These are phyloP conservation scores for Rhododendron henanense DNA, from an alignment of 148 eudicot species.

Conservation along the genomic window DNA sequence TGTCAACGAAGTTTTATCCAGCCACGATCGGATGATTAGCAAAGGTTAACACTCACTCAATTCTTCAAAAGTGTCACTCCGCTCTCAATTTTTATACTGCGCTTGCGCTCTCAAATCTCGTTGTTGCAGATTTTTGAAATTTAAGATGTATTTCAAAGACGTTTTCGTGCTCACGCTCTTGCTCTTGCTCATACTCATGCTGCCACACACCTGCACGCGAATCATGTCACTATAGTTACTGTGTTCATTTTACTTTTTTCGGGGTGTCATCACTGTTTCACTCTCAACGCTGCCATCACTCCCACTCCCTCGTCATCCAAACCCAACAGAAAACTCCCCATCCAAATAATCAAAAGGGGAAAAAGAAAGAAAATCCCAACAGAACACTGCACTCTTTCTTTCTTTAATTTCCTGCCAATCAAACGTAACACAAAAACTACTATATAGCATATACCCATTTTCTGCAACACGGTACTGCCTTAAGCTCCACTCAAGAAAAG, in stretches of 20 bases:
- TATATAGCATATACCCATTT: background rate
- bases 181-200: too few species aligned
- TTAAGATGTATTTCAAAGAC: accelerated
- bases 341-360: background rate
- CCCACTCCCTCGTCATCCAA: conserved; percentile 4
- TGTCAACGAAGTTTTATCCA: background rate
- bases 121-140: too few species aligned
- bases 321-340: background rate
- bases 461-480: background rate
- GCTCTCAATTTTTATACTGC: too few species aligned
- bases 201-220: too few species aligned
- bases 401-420: background rate
- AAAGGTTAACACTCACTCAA: background rate
- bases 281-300: conserved; percentile 4
- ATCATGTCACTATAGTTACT: too few species aligned
- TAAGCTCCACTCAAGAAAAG: background rate
- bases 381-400: background rate
- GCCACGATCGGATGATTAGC: background rate
- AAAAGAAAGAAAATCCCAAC: background rate
- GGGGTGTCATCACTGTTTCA: background rate
- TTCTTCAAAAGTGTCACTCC: too few species aligned
- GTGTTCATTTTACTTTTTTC: too few species aligned
- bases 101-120: accelerated
- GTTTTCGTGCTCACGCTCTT: too few species aligned
- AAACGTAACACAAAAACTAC: background rate